Conservation (phyloP, 176 grass and related monocot species). For the Typha latifolia region DNA sequence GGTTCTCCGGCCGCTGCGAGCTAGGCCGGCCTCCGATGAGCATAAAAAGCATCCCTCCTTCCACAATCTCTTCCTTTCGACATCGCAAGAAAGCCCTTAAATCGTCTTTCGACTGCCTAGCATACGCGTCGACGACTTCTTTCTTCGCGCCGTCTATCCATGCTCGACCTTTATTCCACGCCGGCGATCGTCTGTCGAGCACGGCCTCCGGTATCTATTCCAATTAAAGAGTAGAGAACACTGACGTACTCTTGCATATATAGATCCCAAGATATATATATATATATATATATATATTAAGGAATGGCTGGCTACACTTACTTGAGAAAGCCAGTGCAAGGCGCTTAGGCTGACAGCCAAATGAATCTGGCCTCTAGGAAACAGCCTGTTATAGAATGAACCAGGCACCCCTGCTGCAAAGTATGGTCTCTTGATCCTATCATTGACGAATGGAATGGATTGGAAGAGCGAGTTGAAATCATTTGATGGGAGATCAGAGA, state of each 20-base stretch:
- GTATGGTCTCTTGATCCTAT: not conserved
- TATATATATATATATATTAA: not conserved
- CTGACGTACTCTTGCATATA: too few species aligned
- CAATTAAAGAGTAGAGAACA: not conserved
- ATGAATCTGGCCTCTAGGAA: conserved; percentile 15
- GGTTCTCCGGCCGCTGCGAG: not conserved
- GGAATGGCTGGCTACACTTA: not conserved
- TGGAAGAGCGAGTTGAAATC: conserved; percentile 36
- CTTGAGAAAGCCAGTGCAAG: conserved; percentile 34
- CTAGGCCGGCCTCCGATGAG: conserved; percentile 12
- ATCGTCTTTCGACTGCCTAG: conserved; percentile 17
- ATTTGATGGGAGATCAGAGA: conserved; percentile 35
- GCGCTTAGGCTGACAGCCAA: conserved; percentile 12
- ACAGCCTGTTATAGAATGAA: conserved; percentile 24
- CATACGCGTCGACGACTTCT: conserved; percentile 19
- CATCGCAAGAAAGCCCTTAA: conserved; percentile 9
- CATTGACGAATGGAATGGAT: not conserved
- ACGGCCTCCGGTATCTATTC: conserved; percentile 11
- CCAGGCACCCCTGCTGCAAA: conserved; percentile 29
- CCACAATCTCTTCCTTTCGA: conserved; percentile 15
- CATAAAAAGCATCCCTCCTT: conserved; percentile 19
- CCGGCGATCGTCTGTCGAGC: not conserved
- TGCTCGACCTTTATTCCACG: conserved; percentile 25
- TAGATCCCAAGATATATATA: too few species aligned
- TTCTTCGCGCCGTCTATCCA: conserved; percentile 24